Evolutionary conservation across 305 asterid species (phyloP), one percentile per base, ranked within the genome.

Genomic region (Petunia hybrid): DNA sequence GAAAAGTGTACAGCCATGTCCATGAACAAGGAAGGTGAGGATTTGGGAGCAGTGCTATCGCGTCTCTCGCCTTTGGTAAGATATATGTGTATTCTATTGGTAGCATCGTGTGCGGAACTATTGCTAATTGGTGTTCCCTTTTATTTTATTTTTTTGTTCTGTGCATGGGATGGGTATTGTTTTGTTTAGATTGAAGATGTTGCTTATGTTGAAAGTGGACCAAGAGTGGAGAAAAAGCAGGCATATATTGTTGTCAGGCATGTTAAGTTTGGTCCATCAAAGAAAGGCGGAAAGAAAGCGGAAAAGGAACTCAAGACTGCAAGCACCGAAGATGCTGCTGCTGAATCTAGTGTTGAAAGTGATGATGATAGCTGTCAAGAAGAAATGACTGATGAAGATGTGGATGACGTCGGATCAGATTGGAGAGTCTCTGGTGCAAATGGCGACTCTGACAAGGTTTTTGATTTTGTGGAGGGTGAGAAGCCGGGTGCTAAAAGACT

Each of bases 171-270:
- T 79, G 73, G 74, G 74, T 59, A 64, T 80, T 55, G 67, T 62
- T 12, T 81, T 70, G 63, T 51, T 79, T 87, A 95, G 98, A 89
- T 94, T 45, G 89, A 88, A 87, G 99, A 94, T 79, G 81, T 90
- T 82, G 89, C 96, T 6, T 31, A 85, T 61, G 67, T 82, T 69
- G 99, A 95, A 89, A 82, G 89, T 86, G 89, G 81, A 60, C 91
- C 91, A 10, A 83, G 82, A 82, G 89, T 86, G 55, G 97, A 92
- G 84, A 89, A 87, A 70, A 89, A 91, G 83, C 93, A 91, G 87
- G 97, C 96, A 35, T 95, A 78, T 80, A 36, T 91, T n/a, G 82
- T 95, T 61, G 88, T 90, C 48, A 88, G 98, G 87, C 99, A 95
- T 77, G 53, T 85, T 82, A 95, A 92, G 86, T 92, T 87, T 76